These are phyloP conservation scores for Ophiorrhiza pumila DNA, from an alignment of 257 asterid species.

Conservation along the genomic window DNA sequence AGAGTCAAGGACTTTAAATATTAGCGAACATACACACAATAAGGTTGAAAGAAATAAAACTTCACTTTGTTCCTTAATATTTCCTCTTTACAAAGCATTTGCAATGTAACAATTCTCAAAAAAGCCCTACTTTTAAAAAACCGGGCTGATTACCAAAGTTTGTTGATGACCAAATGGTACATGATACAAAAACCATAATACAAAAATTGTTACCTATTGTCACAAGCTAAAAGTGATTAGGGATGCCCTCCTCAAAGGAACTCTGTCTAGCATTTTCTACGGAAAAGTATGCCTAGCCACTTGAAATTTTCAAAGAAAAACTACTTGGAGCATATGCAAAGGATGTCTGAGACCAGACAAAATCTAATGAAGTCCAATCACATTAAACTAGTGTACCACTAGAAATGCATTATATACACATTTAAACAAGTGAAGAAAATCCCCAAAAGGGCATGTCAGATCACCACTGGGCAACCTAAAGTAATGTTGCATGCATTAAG, in stretches of 20 bases:
- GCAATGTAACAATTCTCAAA: no score
- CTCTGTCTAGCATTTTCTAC: background rate
- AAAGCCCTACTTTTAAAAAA: background rate
- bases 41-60: background rate
- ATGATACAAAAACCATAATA: background rate
- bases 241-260: background rate
- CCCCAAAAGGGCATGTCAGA: background rate
- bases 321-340: background rate
- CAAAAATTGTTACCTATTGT: background rate
- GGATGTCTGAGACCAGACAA: background rate
- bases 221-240: background rate
- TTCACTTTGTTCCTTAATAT: background rate
- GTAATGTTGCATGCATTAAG: background rate
- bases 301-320: background rate
- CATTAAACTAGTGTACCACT: background rate
- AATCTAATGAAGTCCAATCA: background rate
- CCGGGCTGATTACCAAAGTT: background rate
- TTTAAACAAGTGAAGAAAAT: background rate
- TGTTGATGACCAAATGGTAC: background rate
- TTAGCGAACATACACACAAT: background rate
- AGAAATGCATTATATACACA: background rate
- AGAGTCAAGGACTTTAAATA: conserved; percentile 5
- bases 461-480: background rate
- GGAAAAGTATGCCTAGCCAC: background rate
- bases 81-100: background rate